Base-by-base conservation (phyloP, 306 rosid genomes). In the Gastrolobium bilobum region DNA sequence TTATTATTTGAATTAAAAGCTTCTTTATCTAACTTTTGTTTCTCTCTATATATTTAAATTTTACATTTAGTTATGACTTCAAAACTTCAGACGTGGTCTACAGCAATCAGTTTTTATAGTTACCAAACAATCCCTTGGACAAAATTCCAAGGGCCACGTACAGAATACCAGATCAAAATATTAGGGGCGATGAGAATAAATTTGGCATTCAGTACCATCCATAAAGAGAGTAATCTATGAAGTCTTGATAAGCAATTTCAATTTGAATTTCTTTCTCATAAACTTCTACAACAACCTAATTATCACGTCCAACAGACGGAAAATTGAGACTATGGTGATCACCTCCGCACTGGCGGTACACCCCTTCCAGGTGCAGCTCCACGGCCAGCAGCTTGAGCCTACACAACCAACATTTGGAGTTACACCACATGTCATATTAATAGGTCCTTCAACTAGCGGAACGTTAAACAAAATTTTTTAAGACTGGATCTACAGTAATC, bases 331-430 rank as follows among this genome's bases (percentile, higher is more conserved):
- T 74, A 76, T 59, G 37, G 66, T 31, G 63, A 86, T 95, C 89
- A 93, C 94, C 98, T 92, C 84, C 99, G 84, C 65, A 81, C 94
- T 2, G 97, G 91, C 11, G 98, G 99, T 43, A 76, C 92, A 4
- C 99, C 99, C 85, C 98, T 87, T 71, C 98, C 99, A 77, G 92
- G 79, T 26, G 92, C 69, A 73, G 92, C 84, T 85, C 99, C 99
- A 69, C 99, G 99, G 15, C 99, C 99, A 26, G 96, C 92, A 84
- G 99, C 98, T 78, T 91, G 98, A 85, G 99, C 99, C 97, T 93
- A 76, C 77, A 65, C 39, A 80, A 59, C 37, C n/a, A 61, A 71
- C 56, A 78, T 13, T 34, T 29, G 10, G 61, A 15, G 65, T 86
- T 52, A 86, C 0, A 34, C 52, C 50, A 39, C 10, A 48, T 66